Evolutionary conservation across 148 eudicot genomes (phyloP).

Genomic region (Polygonum maritimum): DNA sequence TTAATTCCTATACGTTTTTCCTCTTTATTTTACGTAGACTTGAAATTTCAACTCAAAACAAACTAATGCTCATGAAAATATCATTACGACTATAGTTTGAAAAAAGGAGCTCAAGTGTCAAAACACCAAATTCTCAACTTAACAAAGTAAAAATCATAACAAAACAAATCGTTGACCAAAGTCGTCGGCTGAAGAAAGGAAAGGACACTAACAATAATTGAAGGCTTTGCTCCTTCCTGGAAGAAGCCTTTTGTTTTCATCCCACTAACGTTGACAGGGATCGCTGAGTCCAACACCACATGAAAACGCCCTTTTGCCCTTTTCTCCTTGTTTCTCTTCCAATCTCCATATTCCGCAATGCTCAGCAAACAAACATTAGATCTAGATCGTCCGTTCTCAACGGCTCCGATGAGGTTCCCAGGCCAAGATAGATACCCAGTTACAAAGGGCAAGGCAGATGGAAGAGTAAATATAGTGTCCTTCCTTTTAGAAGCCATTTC

Average conservation of each 20-base stretch:
- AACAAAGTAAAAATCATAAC: not conserved
- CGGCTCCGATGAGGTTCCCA: not conserved
- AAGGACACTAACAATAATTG: not conserved
- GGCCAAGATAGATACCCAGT: not conserved
- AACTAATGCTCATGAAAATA: too few species aligned
- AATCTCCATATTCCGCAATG: not conserved
- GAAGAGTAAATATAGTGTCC: not conserved
- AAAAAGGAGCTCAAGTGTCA: too few species aligned
- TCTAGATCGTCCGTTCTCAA: not conserved
- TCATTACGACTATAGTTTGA: too few species aligned
- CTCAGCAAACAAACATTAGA: not conserved
- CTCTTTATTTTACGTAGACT: too few species aligned
- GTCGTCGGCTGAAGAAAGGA: not conserved
- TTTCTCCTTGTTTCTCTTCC: constrained; percentile 8
- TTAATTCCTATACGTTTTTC: not conserved
- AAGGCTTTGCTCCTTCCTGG: not conserved
- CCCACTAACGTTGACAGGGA: not conserved
- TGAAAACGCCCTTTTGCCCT: constrained; percentile 5
- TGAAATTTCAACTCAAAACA: too few species aligned
- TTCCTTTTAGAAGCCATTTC: not conserved
- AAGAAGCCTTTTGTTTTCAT: not conserved
- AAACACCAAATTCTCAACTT: not conserved
- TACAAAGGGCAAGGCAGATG: constrained; percentile 4
- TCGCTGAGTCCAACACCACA: not conserved
- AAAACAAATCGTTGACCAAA: not conserved